phyloP scores from a whole-genome alignment of 2,329 filamentous ascomycete species.

The Penicillium sp. region DNA sequence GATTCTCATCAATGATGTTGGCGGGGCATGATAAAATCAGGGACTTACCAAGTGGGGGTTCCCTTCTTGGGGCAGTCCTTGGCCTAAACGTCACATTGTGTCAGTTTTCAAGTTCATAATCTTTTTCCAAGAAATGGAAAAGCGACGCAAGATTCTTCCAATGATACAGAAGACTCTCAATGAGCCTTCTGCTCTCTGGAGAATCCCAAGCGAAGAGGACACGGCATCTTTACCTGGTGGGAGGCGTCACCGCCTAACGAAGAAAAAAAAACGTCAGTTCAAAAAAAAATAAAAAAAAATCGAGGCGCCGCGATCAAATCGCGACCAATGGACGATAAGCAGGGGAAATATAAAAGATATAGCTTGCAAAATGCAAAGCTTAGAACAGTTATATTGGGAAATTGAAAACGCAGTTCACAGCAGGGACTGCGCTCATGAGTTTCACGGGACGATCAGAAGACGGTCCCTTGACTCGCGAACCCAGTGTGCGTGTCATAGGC shows the following conservation, averaged over 20 bases:
- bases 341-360: neutral
- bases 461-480: constrained; percentile 2
- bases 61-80: constrained; percentile 86
- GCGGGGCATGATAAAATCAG: constrained; percentile 12
- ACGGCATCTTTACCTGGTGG: constrained; percentile 69
- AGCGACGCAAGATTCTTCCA: neutral
- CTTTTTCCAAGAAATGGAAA: neutral
- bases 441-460: neutral
- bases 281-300: constrained; percentile 16
- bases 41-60: constrained; percentile 76
- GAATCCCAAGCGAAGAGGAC: neutral
- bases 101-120: constrained; percentile 25
- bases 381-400: neutral
- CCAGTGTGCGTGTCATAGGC: constrained; percentile 25
- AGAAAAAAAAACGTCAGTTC: constrained; percentile 32
- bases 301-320: neutral
- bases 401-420: neutral
- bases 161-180: constrained; percentile 14
- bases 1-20: constrained; percentile 12
- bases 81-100: constrained; percentile 59
- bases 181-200: constrained; percentile 18
- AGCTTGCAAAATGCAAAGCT: neutral
- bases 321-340: neutral
- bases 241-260: constrained; percentile 71
- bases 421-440: neutral